A percentile compares a stretch with the other conserved stretches of the same genome.
phyloP scores from a whole-genome alignment of 2,329 filamentous ascomycete genomes.

The Xylaria sp. region DNA sequence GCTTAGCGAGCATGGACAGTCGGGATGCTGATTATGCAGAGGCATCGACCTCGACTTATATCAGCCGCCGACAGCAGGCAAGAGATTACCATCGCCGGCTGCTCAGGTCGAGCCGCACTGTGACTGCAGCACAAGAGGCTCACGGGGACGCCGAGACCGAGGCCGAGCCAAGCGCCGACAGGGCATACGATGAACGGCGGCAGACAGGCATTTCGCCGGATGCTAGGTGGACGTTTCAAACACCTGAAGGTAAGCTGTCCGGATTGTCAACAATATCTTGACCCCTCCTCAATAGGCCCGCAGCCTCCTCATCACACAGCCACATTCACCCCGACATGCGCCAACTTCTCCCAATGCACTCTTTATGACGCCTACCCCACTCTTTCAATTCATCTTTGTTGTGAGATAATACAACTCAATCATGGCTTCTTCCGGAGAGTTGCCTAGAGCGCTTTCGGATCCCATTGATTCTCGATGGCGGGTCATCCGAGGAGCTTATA shows the following conservation, averaged over 20 bases:
- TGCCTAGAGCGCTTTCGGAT: background rate
- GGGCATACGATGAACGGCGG: constrained; percentile 3
- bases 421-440: constrained; percentile 14
- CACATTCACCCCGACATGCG: constrained; percentile 23
- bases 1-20: constrained; percentile 24
- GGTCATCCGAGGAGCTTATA: constrained; percentile 12
- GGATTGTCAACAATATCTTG: constrained; percentile 12
- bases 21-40: constrained; percentile 23
- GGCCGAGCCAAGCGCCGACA: background rate
- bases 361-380: background rate
- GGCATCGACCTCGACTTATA: constrained; percentile 27
- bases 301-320: constrained; percentile 14
- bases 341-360: constrained; percentile 4
- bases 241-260: constrained; percentile 40
- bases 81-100: constrained; percentile 42
- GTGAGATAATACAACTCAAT: background rate
- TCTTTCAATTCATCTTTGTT: background rate
- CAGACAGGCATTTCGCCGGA: constrained; percentile 30
- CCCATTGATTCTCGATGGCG: constrained; percentile 24
- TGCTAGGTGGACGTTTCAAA: constrained; percentile 41
- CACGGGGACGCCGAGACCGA: background rate
- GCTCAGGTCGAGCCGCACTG: constrained; percentile 40
- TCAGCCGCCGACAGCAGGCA: constrained; percentile 42
- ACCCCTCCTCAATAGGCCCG: background rate
- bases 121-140: constrained; percentile 23